Evolutionary conservation across 257 asterid species (phyloP).

Genomic region (Echium plantagineum): DNA sequence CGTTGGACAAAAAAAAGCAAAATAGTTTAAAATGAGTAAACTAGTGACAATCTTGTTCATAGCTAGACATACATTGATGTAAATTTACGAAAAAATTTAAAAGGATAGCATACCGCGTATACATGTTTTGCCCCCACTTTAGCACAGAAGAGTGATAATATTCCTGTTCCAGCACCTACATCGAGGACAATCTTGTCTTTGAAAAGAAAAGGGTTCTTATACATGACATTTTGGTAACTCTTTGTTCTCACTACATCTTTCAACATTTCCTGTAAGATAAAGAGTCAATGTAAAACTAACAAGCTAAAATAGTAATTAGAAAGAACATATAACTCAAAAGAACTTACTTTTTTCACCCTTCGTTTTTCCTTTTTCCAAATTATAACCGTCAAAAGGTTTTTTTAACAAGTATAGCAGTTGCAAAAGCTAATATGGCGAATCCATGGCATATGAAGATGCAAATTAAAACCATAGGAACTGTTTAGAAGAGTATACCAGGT

Average conservation of each 20-base stretch:
- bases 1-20: no score
- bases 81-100: not conserved
- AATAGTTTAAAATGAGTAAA: no score
- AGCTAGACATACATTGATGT: not conserved
- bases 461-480: no score
- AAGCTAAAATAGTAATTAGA: no score
- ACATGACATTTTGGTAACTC: constrained; percentile 83
- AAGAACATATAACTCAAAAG: not conserved
- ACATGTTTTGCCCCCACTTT: constrained; percentile 86
- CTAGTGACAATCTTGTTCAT: no score
- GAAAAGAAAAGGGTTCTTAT: constrained; percentile 73
- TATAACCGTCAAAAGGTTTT: not conserved
- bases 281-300: not conserved
- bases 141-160: constrained; percentile 93
- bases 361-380: not conserved
- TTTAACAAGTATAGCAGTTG: not conserved
- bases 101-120: constrained; percentile 33
- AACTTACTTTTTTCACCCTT: not conserved
- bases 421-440: not conserved
- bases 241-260: constrained; percentile 84
- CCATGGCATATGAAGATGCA: not conserved
- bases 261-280: constrained; percentile 73
- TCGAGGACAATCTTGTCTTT: constrained; percentile 92
- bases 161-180: constrained; percentile 98
- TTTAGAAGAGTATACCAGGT: no score